Evolutionary conservation across 352 stramenopile genomes (phyloP).

Genomic region (Pythium myriotylum): DNA sequence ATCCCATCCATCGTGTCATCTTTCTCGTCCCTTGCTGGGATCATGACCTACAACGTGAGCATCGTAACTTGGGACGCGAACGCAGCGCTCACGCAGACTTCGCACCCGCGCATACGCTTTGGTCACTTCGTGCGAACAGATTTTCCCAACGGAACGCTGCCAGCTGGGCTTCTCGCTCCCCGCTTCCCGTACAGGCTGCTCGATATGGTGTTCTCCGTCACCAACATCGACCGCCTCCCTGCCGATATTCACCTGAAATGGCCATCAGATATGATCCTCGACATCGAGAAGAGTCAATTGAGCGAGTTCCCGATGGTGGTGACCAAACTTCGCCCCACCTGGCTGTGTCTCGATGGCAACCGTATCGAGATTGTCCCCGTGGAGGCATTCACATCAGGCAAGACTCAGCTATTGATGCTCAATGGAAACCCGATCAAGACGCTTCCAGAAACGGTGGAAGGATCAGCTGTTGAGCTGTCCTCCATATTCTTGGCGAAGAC

Average conservation of each 20-base stretch:
- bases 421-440: not conserved
- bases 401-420: not conserved
- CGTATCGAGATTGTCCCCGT: not conserved
- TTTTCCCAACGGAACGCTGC: constrained; percentile 14
- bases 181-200: constrained; percentile 13
- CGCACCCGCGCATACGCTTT: constrained; percentile 29
- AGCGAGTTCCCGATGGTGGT: not conserved
- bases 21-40: constrained; percentile 32
- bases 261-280: not conserved
- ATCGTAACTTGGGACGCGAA: constrained; percentile 30
- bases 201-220: constrained; percentile 21
- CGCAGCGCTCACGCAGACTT: constrained; percentile 29
- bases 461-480: too few relatives aligned
- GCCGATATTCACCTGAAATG: constrained; percentile 8
- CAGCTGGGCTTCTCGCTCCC: constrained; percentile 9
- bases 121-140: constrained; percentile 15
- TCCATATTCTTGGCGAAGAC: too few relatives aligned
- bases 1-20: constrained; percentile 27
- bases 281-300: constrained; percentile 4
- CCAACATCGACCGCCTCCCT: constrained; percentile 17
- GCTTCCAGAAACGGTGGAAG: not conserved
- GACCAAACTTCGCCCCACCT: not conserved
- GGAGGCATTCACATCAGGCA: not conserved
- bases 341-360: not conserved
- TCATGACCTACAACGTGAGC: constrained; percentile 52